Base-by-base conservation (phyloP, 2,329 filamentous ascomycete species). In the Cytospora piceae region DNA sequence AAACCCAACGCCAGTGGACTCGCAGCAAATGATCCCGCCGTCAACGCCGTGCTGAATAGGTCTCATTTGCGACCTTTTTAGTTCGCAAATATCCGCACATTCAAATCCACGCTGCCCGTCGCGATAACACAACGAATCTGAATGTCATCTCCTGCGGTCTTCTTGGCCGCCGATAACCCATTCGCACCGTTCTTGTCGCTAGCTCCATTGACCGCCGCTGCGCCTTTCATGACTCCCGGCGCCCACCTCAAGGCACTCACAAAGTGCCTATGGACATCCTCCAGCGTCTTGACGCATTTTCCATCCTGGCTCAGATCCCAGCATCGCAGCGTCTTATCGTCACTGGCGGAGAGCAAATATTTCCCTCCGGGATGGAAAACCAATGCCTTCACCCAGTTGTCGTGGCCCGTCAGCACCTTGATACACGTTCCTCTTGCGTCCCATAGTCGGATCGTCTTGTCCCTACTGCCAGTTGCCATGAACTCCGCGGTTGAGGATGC, bases 231-330 rank as follows among this genome's bases (percentile, higher is more conserved):
- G 29, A 92, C 81, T 49, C 87, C 87, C 0, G 94, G 94, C 2
- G 93, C 94, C 94, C 94, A 98, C 68, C 93, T 81, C 72, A 97
- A 82, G 74, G 91, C 94, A 67, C 87, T 93, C 58, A 97, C 87
- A 73, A 98, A 97, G 74, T 93, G 93, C 5, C 85, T 88, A 74
- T 96, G 93, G 0, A 88, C 88, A 69, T 93, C 91, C 46, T 84
- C 83, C 20, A 98, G 80, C 0, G 87, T 89, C 77, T 94, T 94
- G 70, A 97, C 93, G 72, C 93, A 94, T 73, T 93, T 94, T 52
- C 92, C 92, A 75, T 96, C 93, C 75, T 98, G 94, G 31, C 86
- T 85, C 31, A 98, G 81, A 79, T 98, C 94, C 94, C 94, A 98
- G 80, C 94, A 97, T 63, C 94, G 85, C 67, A 98, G 83, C 5